These are phyloP conservation scores for Zanthoxylum bungeanum DNA, from an alignment of 345 rosid genomes.

Conservation along the genomic window DNA sequence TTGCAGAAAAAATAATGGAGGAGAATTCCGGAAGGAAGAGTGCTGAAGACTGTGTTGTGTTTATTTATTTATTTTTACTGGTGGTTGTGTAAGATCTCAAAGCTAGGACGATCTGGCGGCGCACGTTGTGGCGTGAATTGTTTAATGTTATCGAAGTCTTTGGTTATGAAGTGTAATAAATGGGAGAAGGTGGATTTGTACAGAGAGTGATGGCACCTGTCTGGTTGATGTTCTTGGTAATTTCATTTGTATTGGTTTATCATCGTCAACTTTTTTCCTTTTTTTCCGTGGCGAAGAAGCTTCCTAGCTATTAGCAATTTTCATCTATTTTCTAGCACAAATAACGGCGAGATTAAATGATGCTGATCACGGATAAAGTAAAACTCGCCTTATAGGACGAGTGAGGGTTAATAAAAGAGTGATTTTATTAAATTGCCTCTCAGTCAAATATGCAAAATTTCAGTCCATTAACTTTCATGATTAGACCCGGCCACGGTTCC, in stretches of 20 bases:
- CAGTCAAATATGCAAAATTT: no score
- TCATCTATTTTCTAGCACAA: no score
- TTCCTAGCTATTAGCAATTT: background rate
- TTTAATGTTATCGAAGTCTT: constrained; percentile 31
- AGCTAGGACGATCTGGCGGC: no score
- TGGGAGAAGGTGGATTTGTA: constrained; percentile 29
- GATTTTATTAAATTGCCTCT: no score
- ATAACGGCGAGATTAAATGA: no score
- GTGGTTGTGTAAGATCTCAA: constrained; percentile 13
- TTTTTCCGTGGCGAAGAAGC: background rate
- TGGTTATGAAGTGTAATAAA: constrained; percentile 30
- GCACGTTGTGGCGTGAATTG: constrained; percentile 31
- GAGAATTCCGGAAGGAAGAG: no score
- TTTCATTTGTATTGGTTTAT: background rate
- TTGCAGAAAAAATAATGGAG: no score
- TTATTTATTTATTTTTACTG: background rate
- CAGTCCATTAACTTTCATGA: no score
- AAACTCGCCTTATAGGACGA: no score
- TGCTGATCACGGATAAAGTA: no score
- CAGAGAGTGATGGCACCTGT: constrained; percentile 15
- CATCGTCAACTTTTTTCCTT: background rate
- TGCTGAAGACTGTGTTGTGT: background rate
- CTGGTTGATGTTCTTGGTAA: background rate
- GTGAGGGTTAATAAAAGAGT: no score
- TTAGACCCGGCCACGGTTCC: no score